Evolutionary conservation across 2,329 filamentous ascomycete genomes (phyloP), one percentile per base, ranked within the genome.

Genomic region (Penicillium sumatraense): DNA sequence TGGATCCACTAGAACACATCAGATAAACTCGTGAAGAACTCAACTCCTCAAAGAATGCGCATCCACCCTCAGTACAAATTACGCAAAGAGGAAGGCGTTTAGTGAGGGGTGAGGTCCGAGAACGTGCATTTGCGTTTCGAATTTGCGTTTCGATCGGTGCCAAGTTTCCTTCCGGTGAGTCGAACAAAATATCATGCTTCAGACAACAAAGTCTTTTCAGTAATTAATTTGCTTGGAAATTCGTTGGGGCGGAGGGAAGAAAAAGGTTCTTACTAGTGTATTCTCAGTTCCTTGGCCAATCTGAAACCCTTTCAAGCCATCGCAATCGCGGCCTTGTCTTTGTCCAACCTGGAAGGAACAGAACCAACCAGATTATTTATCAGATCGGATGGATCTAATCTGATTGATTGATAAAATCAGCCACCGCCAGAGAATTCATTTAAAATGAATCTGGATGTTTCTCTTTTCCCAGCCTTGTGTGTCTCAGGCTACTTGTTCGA

Each of bases 371-470:
- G 20, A 6, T 9, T 16, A 46, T 20, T 46, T 46, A 46, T 46
- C 49, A 53, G 58, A 56, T 46, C 16, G 21, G 41, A 38, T 26
- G 35, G 36, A 59, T 61, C 57, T 61, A 60, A 62, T 62, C 59
- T 52, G 59, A 62, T 62, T 46, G 59, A 62, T 62, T 51, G 50
- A 60, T 54, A 55, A 54, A 3, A 9, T 20, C 38, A 21, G 20
- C 36, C 38, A n/a, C 20, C 42, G 10, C 41, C 23, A 45, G 10
- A 16, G 4, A 48, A 40, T 16, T 13, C 13, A 27, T 45, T 20
- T 38, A 18, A 16, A 16, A 21, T 38, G 16, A n/a, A n/a, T n/a
- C n/a, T n/a, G n/a, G n/a, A n/a, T n/a, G n/a, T n/a, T 38, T 18
- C 21, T 16, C 11, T 11, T 38, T 20, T 38, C 14, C 16, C 14